These are phyloP conservation scores for Kuraishia cidri DNA, from an alignment of 805 yeast species.

Conservation along the genomic window DNA sequence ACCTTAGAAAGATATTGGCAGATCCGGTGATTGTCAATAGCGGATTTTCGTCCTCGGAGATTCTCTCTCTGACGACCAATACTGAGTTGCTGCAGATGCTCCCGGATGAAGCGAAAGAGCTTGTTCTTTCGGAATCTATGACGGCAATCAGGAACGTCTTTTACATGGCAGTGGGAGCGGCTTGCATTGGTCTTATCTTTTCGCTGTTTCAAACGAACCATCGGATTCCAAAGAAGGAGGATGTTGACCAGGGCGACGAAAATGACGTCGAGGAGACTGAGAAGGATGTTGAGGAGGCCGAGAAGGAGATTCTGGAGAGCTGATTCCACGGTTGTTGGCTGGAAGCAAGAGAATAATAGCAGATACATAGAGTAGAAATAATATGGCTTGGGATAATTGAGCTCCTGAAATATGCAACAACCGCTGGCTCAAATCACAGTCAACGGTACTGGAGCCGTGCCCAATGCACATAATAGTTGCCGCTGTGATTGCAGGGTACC, in stretches of 20 bases:
- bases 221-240: conserved; percentile 23
- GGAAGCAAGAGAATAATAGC: too few species aligned
- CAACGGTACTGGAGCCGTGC: too few species aligned
- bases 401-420: too few species aligned
- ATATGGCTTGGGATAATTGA: too few species aligned
- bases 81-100: conserved; percentile 3
- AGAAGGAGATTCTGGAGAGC: not conserved
- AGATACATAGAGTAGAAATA: too few species aligned
- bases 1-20: conserved; percentile 4
- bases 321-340: too few species aligned
- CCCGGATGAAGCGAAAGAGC: conserved; percentile 5
- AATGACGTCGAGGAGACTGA: not conserved
- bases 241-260: not conserved
- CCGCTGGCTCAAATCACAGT: too few species aligned
- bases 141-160: conserved; percentile 27
- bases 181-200: conserved; percentile 20
- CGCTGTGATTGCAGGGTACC: too few species aligned
- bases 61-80: too few species aligned
- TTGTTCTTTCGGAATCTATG: conserved; percentile 19
- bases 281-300: not conserved
- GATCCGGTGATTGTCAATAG: too few species aligned
- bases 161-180: conserved; percentile 27
- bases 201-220: conserved; percentile 29
- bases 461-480: too few species aligned
- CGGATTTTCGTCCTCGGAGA: too few species aligned